Conservation (phyloP, 441 rosid species). For the Populus trichocarpa region DNA sequence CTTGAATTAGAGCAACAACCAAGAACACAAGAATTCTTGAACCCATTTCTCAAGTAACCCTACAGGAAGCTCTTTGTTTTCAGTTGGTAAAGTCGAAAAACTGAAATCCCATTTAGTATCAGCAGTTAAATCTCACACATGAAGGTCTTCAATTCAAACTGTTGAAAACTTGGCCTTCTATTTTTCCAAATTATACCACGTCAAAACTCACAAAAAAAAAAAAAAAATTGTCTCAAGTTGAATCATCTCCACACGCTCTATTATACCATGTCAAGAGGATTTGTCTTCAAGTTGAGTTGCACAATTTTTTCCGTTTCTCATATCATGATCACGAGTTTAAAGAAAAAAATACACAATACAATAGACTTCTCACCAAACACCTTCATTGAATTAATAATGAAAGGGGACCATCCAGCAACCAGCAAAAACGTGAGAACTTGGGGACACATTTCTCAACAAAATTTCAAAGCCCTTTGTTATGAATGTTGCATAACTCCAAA, state of each 20-base stretch:
- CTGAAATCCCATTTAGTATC: slow-evolving; percentile 4
- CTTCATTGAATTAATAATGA: not conserved
- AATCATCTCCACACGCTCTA: not conserved
- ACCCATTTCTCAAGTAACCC: slow-evolving; percentile 32
- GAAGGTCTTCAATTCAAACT: not conserved
- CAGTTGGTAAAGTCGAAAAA: not conserved
- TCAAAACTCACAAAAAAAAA: too few relatives aligned
- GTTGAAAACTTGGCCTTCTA: not conserved
- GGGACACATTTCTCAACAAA: too few relatives aligned
- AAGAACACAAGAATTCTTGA: slow-evolving; percentile 30
- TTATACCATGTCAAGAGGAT: not conserved
- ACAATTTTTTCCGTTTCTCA: not conserved
- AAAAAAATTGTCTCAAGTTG: too few relatives aligned
- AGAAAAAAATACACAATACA: not conserved
- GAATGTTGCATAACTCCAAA: too few relatives aligned
- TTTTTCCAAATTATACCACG: not conserved
- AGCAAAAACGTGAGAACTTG: too few relatives aligned
- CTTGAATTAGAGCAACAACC: slow-evolving; percentile 32
- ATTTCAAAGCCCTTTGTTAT: too few relatives aligned
- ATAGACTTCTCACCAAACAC: not conserved
- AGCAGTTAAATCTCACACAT: not conserved
- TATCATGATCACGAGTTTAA: not conserved
- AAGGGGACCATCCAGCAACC: not conserved
- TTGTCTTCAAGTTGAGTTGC: not conserved
- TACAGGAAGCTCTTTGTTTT: not conserved